Evolutionary conservation across 352 stramenopile genomes (phyloP), one percentile per base, ranked within the genome.

Genomic region (Phytophthora pini): DNA sequence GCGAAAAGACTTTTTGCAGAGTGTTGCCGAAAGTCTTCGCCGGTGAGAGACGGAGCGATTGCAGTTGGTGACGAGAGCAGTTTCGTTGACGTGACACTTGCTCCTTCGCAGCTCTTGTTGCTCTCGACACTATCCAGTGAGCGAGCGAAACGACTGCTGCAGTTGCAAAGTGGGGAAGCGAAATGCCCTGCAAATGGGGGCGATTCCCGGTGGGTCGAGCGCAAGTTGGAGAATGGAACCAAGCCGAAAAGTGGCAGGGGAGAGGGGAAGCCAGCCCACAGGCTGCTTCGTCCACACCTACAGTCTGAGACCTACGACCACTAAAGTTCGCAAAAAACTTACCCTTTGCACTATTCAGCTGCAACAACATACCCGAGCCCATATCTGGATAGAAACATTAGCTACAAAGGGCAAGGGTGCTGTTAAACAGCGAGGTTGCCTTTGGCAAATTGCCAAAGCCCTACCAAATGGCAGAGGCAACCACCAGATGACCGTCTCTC

Each of bases 211-310:
- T 13, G 15, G 12, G 48, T 59, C 20, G 36, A 67, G 54, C 51
- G 58, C 20, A 51, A 69, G 44, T 72, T 70, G 58, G 45, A 69
- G 47, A 72, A 72, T 72, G 57, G 38, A 60, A 59, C 44, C n/a
- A 51, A 15, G n/a, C 13, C 13, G 22, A 61, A 55, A 36, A 40
- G 34, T 31, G 51, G 27, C 11, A 48, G 13, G 40, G 27, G 45
- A 68, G 47, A 61, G 41, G 44, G 41, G 55, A 49, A 27, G 55
- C 43, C 20, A 40, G 55, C 43, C 13, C 27, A 31, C 40, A 29
- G 44, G 46, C 26, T 56, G 43, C 47, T 55, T 47, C 31, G 49
- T 45, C 29, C 49, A 58, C 38, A 32, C 40, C 47, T 45, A 34
- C 11, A 31, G 17, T 44, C 60, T 59, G 45, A 61, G 53, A 67